These are phyloP conservation scores for Xylaria longipes DNA, from an alignment of 495 filamentous ascomycete genomes.

Conservation along the genomic window DNA sequence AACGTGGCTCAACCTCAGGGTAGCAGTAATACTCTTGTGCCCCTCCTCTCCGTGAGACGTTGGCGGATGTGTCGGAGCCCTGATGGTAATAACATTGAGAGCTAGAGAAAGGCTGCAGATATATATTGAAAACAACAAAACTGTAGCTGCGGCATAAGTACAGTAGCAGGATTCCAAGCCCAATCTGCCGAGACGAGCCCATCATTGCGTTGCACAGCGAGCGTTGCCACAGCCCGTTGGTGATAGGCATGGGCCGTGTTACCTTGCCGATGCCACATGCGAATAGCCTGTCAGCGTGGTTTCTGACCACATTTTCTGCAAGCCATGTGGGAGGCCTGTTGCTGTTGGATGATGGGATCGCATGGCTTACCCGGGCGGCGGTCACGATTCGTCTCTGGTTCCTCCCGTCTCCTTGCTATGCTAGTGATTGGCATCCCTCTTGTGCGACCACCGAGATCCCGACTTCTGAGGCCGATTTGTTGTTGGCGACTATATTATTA, in stretches of 20 bases:
- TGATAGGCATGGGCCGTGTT: constrained; percentile 17
- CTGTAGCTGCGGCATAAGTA: neutral
- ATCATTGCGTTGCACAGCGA: neutral
- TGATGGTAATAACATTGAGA: neutral
- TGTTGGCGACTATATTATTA: neutral
- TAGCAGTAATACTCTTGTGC: neutral
- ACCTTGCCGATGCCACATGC: constrained; percentile 19
- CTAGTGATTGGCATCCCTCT: constrained; percentile 1
- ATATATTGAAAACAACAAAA: neutral
- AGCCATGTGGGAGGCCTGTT: constrained; percentile 25
- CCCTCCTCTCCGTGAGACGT: neutral
- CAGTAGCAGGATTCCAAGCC: constrained; percentile 7
- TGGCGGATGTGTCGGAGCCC: constrained; percentile 4
- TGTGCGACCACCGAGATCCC: constrained; percentile 9
- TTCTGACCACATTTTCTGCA: constrained; percentile 3
- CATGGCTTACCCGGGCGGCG: neutral
- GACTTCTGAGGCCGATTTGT: neutral
- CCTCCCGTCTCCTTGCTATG: constrained; percentile 1
- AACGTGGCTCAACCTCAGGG: constrained; percentile 11
- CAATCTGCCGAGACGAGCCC: constrained; percentile 16
- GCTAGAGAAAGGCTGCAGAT: neutral
- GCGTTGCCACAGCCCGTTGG: neutral
- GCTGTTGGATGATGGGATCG: neutral
- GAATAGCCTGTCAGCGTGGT: constrained; percentile 21
- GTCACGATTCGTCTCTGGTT: neutral